Evolutionary conservation across 164 flowering plant species (phyloP), one percentile per base, ranked within the genome.

Genomic region (Kingdonia uniflora): DNA sequence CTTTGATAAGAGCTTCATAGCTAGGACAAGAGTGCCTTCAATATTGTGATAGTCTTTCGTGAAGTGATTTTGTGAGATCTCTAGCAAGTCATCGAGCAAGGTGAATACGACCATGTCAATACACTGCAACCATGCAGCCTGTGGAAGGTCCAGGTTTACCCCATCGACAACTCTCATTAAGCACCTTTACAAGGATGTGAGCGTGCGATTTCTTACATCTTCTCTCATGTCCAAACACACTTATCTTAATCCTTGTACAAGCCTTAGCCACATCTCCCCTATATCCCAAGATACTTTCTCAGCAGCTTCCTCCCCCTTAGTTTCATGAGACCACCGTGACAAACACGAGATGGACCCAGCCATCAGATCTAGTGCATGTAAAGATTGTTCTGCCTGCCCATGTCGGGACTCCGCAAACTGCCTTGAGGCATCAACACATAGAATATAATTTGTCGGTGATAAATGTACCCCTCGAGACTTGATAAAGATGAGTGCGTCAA

Each of bases 401-500:
- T 64, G 65, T 14, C 71, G 49, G n/a, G 77, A 73, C 40, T 73
- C 77, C 4, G 71, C 71, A 67, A 73, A 73, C 62, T 73, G 74
- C 55, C 74, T 51, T 14, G 67, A 39, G 1, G 77, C 71, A 61
- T 73, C 77, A 39, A 73, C 44, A 23, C 71, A 73, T 4, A 69
- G 64, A 21, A 67, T 33, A 21, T 69, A 73, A 47, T 73, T 73
- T 7, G 58, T 56, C 0, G 74, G 71, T 15, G 58, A 54, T 4
- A 73, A 65, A 48, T 73, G 77, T n/a, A 54, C 72, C 19, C 74
- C 70, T 43, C 69, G 71, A 42, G 64, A 60, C 74, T 67, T 70
- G 39, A 73, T 56, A 45, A 67, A 73, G 21, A 37, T 22, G 13
- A 73, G 55, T 6, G 77, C 65, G 40, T 73, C 77, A 20, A 73